A percentile compares a stretch with the other conserved stretches of the same genome.
Conservation (phyloP, 1,284 basidiomycete species). For the Trametes polyzona region DNA sequence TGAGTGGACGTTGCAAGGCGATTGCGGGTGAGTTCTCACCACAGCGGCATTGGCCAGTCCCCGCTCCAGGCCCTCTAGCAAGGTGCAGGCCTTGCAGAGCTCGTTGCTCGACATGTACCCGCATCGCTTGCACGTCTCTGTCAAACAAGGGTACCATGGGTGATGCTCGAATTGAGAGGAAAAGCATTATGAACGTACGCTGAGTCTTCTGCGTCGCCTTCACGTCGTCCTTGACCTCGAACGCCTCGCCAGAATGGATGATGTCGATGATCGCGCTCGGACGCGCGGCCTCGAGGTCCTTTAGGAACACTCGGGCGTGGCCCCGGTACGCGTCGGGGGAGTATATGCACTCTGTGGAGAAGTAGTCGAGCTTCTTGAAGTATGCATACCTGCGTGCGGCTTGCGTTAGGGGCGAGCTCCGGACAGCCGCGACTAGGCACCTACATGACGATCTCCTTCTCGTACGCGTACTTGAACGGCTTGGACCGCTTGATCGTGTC, state of each 20-base stretch:
- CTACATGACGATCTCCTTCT: constrained; percentile 99
- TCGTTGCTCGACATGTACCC: constrained; percentile 94
- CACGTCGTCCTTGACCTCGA: constrained; percentile 79
- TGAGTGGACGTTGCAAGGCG: background rate
- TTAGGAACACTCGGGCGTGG: constrained; percentile 92
- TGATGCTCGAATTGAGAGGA: background rate
- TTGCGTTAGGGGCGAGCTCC: background rate
- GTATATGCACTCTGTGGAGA: constrained; percentile 99
- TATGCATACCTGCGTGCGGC: constrained; percentile 84
- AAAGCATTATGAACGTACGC: constrained; percentile 46
- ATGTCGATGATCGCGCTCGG: constrained; percentile 98
- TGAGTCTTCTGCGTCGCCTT: constrained; percentile 78
- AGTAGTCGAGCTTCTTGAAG: constrained; percentile 98
- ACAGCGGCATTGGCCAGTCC: constrained; percentile 71
- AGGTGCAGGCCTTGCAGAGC: constrained; percentile 90
- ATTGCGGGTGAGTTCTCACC: constrained; percentile 49
- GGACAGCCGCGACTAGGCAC: constrained; percentile 29
- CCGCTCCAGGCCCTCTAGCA: constrained; percentile 89
- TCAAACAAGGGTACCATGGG: constrained; percentile 11
- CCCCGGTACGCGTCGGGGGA: constrained; percentile 98
- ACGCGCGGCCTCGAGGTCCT: constrained; percentile 92
- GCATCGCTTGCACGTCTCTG: constrained; percentile 90
- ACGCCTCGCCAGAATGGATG: constrained; percentile 94
- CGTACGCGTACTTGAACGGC: constrained; percentile 99
- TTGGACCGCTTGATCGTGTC: constrained; percentile 97